These are phyloP conservation scores for Agaricus subrufescens DNA, from an alignment of 768 basidiomycete genomes.

Conservation along the genomic window DNA sequence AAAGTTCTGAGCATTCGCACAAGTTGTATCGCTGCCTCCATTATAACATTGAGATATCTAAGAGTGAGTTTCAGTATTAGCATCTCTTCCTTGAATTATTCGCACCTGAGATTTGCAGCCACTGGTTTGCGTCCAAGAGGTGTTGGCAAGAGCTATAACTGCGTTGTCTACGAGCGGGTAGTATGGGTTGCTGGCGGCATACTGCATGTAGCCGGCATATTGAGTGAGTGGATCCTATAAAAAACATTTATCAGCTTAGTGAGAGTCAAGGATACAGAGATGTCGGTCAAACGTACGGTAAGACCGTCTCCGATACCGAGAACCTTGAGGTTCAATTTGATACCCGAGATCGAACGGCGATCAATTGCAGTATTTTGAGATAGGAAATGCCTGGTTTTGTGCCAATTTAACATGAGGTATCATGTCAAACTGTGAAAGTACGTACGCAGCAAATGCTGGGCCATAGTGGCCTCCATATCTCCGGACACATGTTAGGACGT, in stretches of 20 bases:
- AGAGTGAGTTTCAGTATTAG: background rate
- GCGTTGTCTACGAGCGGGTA: constrained; percentile 44
- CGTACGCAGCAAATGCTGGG: constrained; percentile 56
- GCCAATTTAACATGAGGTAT: background rate
- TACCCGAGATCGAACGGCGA: constrained; percentile 36
- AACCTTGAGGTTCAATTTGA: constrained; percentile 51
- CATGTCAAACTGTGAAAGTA: background rate
- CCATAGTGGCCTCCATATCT: constrained; percentile 74
- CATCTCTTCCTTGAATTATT: background rate
- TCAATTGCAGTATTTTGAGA: constrained; percentile 55
- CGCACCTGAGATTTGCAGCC: constrained; percentile 50
- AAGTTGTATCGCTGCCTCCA: constrained; percentile 41
- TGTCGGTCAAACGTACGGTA: constrained; percentile 33
- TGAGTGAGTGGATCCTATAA: constrained; percentile 39
- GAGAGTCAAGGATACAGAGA: background rate
- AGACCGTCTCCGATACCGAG: constrained; percentile 63
- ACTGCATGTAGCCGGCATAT: constrained; percentile 55
- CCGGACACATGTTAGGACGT: background rate
- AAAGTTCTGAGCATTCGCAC: constrained; percentile 50
- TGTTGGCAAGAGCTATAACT: constrained; percentile 36
- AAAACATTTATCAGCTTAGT: too few relatives aligned
- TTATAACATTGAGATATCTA: constrained; percentile 52
- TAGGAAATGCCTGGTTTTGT: constrained; percentile 42
- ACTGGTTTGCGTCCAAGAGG: constrained; percentile 31
- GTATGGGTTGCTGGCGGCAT: constrained; percentile 53